Evolutionary conservation across 495 filamentous ascomycete genomes (phyloP), one percentile per base, ranked within the genome.

Genomic region (Hypomontagnella submonticulosa): DNA sequence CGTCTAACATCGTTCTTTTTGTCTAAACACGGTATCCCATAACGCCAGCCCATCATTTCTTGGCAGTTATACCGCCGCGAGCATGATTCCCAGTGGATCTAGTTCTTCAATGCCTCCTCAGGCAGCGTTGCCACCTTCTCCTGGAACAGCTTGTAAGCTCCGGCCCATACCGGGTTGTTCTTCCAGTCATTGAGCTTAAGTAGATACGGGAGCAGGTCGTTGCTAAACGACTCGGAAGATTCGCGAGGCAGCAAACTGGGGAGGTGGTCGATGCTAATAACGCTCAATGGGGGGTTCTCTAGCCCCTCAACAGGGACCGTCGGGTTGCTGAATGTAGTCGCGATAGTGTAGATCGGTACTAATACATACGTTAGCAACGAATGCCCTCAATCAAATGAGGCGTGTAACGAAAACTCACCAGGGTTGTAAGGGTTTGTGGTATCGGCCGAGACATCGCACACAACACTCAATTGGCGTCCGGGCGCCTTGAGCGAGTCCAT

Each of bases 211-310:
- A 98, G 77, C 55, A 98, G 79, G 20, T 89, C 90, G 41, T 82
- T 77, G 77, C 88, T 92, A 75, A 97, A 97, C 20, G 90, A 86
- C 81, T 98, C 94, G 32, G 87, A 91, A 36, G 91, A 88, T 76
- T 98, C 94, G 42, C 93, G 81, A 8, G 94, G 91, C 13, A 98
- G 83, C 36, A 97, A 85, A 27, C 87, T 90, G 4, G 94, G 94
- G 7, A 98, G 85, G 73, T 97, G 94, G 73, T 97, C 93, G 69
- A 98, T 97, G 51, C 86, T 88, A 74, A 96, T 92, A 50, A 94
- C 90, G 34, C 84, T 88, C 48, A 92, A 78, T 8, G 83, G 83
- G n/a, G 87, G 86, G 41, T 79, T 79, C 37, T 80, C 68, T 34
- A 87, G 75, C 18, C 82, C 75, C 40, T 84, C 77, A 13, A 93